A percentile compares a stretch with the other conserved stretches of the same genome.
Conservation (phyloP, 2,329 filamentous ascomycete species). For the Penicillium sp. region DNA sequence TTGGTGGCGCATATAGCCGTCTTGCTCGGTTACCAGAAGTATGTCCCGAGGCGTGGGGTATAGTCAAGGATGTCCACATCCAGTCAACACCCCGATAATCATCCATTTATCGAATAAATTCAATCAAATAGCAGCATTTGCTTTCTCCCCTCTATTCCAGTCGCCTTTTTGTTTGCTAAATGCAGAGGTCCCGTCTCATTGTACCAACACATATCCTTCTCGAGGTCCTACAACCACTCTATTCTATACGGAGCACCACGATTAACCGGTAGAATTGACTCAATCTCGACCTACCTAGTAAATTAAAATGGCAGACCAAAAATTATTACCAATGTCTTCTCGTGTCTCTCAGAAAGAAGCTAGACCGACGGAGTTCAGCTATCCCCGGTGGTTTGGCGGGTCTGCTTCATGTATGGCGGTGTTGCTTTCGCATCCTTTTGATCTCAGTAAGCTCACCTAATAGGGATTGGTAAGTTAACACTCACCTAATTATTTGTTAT, state of each 20-base stretch:
- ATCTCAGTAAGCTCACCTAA: conserved; percentile 18
- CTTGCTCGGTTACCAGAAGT: conserved; percentile 1
- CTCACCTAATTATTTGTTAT: neutral
- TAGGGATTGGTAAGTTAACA: neutral
- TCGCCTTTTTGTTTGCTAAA: too few species aligned
- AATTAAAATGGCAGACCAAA: neutral
- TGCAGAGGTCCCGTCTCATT: too few species aligned
- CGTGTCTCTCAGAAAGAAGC: neutral
- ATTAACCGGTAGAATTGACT: neutral
- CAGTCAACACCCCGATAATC: neutral
- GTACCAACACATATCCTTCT: too few species aligned
- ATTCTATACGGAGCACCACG: neutral
- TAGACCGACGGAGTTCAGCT: conserved; percentile 4
- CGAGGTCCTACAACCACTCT: too few species aligned
- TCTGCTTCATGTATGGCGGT: conserved; percentile 33
- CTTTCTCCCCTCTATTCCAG: too few species aligned
- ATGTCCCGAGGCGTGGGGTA: neutral
- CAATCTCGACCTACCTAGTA: neutral
- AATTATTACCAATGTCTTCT: neutral
- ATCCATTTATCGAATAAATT: neutral
- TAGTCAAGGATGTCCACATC: neutral
- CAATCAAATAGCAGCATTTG: too few species aligned
- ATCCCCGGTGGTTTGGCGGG: conserved; percentile 22
- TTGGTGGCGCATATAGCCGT: neutral
- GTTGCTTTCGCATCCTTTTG: conserved; percentile 27